Evolutionary conservation across 257 asterid species (phyloP), one percentile per base, ranked within the genome.

Genomic region (Scutellaria galericulata): DNA sequence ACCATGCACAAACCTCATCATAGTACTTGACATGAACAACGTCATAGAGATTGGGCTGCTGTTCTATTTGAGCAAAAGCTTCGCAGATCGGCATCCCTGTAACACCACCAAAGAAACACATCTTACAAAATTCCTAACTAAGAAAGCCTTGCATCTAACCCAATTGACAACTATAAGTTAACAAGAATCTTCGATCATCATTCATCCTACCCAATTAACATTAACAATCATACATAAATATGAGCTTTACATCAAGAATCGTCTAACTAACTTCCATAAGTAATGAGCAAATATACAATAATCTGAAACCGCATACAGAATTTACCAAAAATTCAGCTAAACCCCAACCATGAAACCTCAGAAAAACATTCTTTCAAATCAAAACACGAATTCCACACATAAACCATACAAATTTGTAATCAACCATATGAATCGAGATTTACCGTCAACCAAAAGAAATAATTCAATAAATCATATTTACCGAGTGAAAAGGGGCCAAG

Each of bases 11-110:
- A 69, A 91, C 97, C 97, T 91, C 97, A 10, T 91, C 96, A 12
- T 80, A 89, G 75, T 91, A 89, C 87, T 89, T 91, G 68, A 91
- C 96, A 71, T 91, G 96, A 75, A 89, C 95, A 82, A 81, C 94
- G 63, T 91, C 96, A 48, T 91, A 91, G 24, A 84, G 82, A 56
- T 83, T 91, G 7, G 96, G 95, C 75, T 89, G 92, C 78, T 87
- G 95, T 73, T 91, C 97, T 68, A 91, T 86, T 56, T 89, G 95
- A 41, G 93, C 90, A 80, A 91, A 89, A n/a, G 97, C 96, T 39
- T 91, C 97, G 56, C 88, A 89, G 6, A 91, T 86, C 5, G 97
- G 93, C 91, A 89, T 91, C 78, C 97, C 97, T 91, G 81, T 73
- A 78, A 63, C 55, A 61, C 10, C 62, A 75, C 3, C 45, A 9